Evolutionary conservation across 1,284 basidiomycete species (phyloP).

Genomic region (Neonothopanus nambi): DNA sequence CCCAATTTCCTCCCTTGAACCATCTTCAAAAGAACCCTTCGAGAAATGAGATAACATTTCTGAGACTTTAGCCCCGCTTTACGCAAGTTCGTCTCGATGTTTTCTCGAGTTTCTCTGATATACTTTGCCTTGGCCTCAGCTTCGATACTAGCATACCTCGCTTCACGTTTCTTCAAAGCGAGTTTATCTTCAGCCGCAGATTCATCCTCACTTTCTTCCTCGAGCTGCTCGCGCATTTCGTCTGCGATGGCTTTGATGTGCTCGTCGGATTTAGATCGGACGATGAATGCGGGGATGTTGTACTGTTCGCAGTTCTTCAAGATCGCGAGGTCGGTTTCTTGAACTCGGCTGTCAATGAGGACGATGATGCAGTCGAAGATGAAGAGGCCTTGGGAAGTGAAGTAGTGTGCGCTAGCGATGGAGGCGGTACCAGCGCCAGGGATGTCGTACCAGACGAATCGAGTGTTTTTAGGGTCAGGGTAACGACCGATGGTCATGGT

Average conservation of each 20-base stretch:
- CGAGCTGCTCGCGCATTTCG: conserved; percentile 27
- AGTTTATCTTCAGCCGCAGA: neutral
- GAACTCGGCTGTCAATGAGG: conserved; percentile 19
- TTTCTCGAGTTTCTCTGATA: conserved; percentile 27
- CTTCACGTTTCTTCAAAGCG: neutral
- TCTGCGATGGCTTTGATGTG: conserved; percentile 33
- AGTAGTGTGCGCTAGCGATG: conserved; percentile 35
- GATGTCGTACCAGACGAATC: conserved; percentile 35
- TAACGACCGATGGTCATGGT: neutral
- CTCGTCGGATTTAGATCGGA: conserved; percentile 36
- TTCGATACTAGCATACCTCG: neutral
- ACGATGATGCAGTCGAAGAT: conserved; percentile 35
- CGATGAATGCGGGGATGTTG: conserved; percentile 32
- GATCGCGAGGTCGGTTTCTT: conserved; percentile 18
- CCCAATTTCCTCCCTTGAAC: conserved; percentile 18
- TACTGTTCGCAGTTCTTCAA: conserved; percentile 27
- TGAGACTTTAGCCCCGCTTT: conserved; percentile 27
- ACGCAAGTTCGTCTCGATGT: conserved; percentile 28
- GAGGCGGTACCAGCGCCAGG: conserved; percentile 35
- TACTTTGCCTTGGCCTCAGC: conserved; percentile 23
- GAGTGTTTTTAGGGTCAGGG: conserved; percentile 7
- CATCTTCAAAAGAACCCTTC: conserved; percentile 13
- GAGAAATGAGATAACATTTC: conserved; percentile 32
- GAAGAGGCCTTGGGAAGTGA: conserved; percentile 37
- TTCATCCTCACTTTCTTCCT: conserved; percentile 8